phyloP scores from a whole-genome alignment of 208 protist species.

The Cochliopodium minus region DNA sequence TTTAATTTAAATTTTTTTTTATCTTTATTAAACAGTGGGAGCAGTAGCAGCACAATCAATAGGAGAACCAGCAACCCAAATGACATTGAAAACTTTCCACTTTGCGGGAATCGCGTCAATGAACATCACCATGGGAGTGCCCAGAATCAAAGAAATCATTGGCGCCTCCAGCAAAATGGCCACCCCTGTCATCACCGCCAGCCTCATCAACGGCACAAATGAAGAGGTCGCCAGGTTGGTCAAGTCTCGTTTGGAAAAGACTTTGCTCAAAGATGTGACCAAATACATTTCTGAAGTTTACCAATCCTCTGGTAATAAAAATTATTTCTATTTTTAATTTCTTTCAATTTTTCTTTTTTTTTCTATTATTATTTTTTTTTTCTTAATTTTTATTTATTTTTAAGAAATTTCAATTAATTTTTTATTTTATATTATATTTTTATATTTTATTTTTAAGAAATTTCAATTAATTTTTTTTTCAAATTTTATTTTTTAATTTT shows the following conservation, averaged over 20 bases:
- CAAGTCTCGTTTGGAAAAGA: slow-evolving; percentile 69
- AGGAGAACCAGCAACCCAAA: slow-evolving; percentile 98
- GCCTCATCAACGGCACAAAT: slow-evolving; percentile 15
- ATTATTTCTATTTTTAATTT: too few species aligned
- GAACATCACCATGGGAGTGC: slow-evolving; percentile 88
- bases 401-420: too few species aligned
- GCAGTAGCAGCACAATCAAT: slow-evolving; percentile 94
- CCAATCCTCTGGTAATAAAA: too few species aligned
- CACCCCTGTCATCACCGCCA: slow-evolving; percentile 90
- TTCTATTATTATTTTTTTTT: too few species aligned
- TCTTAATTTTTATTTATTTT: too few species aligned
- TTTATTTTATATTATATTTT: too few species aligned
- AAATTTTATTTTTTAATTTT: too few species aligned
- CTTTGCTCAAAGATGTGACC: slow-evolving; percentile 64
- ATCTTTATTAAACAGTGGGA: slow-evolving; percentile 70
- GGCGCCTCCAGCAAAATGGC: slow-evolving; percentile 90
- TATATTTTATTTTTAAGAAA: too few species aligned
- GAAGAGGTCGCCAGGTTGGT: slow-evolving; percentile 46
- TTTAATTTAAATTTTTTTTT: slow-evolving; percentile 8
- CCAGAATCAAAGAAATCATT: slow-evolving; percentile 95
- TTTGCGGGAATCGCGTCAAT: slow-evolving; percentile 98
- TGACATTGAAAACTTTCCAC: slow-evolving; percentile 99
- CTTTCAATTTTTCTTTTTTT: too few species aligned
- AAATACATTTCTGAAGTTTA: slow-evolving; percentile 62
- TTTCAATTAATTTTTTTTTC: too few species aligned